These are phyloP conservation scores for Pleodorina starrii DNA, from an alignment of 139 green algal genomes.

Conservation along the genomic window DNA sequence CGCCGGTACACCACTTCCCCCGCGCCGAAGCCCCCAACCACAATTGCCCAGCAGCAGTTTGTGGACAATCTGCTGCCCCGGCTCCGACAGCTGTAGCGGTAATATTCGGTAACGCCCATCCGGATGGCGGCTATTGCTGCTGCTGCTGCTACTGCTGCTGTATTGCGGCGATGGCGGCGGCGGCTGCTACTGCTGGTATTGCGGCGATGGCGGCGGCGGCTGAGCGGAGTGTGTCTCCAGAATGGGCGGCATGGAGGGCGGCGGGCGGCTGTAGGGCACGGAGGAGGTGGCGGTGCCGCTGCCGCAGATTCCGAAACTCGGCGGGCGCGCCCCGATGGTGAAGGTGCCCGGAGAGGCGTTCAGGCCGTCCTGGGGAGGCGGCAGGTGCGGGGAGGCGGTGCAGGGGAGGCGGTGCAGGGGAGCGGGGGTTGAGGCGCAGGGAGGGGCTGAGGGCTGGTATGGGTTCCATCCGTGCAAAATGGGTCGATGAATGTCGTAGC, in stretches of 20 bases:
- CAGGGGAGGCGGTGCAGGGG: background rate
- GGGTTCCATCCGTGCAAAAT: too few species aligned
- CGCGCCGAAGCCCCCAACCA: too few species aligned
- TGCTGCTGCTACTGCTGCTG: background rate
- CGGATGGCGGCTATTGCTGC: background rate
- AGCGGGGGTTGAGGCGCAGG: background rate
- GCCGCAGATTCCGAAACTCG: background rate
- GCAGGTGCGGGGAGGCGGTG: background rate
- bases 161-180: background rate
- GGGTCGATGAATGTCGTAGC: too few species aligned
- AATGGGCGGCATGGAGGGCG: slow-evolving; percentile 32
- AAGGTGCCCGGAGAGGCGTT: background rate
- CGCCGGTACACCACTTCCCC: too few species aligned
- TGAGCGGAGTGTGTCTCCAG: background rate
- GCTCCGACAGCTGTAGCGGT: too few species aligned
- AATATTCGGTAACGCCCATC: too few species aligned
- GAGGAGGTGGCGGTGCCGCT: too few species aligned
- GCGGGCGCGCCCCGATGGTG: background rate
- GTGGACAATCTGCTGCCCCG: too few species aligned
- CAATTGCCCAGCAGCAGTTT: too few species aligned
- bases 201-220: background rate
- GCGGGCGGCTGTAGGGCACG: background rate
- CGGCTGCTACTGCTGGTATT: background rate
- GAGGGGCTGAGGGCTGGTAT: too few species aligned
- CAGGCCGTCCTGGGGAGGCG: background rate